phyloP scores from a whole-genome alignment of 805 yeast genomes.

The Zygoascus ofunaensis region DNA sequence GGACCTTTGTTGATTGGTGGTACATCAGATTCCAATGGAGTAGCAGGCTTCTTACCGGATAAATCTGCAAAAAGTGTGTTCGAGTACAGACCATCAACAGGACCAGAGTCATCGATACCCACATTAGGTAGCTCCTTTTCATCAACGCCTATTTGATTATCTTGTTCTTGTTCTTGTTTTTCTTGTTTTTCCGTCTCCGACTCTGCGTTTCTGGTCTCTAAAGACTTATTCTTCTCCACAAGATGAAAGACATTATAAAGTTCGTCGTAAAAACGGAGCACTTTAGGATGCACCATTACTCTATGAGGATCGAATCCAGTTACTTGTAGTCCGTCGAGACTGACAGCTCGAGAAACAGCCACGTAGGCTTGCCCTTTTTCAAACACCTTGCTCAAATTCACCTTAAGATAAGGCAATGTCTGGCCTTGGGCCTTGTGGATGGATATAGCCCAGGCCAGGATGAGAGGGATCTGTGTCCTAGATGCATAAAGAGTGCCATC shows the following conservation, averaged over 20 bases:
- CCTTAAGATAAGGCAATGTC: constrained; percentile 64
- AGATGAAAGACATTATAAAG: constrained; percentile 29
- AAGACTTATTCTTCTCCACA: constrained; percentile 11
- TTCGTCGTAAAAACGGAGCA: constrained; percentile 52
- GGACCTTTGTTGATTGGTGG: no score
- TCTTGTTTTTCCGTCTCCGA: background rate
- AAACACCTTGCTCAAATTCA: constrained; percentile 66
- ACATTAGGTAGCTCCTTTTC: no score
- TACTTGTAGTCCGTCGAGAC: constrained; percentile 75
- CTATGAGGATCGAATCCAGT: constrained; percentile 55
- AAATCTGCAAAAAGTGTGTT: background rate
- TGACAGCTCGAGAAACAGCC: constrained; percentile 83
- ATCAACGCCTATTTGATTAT: background rate
- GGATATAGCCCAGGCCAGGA: constrained; percentile 91
- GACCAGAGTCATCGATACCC: background rate
- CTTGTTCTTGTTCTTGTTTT: background rate
- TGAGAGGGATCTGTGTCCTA: constrained; percentile 73
- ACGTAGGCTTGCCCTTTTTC: constrained; percentile 96
- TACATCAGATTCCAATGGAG: background rate
- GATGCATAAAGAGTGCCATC: constrained; percentile 56
- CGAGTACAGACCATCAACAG: background rate
- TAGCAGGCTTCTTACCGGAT: background rate
- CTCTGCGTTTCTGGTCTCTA: no score
- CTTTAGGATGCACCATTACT: constrained; percentile 64
- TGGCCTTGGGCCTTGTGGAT: constrained; percentile 96